Conservation (phyloP, 2,329 filamentous ascomycete species). For the Didymella glomerata region DNA sequence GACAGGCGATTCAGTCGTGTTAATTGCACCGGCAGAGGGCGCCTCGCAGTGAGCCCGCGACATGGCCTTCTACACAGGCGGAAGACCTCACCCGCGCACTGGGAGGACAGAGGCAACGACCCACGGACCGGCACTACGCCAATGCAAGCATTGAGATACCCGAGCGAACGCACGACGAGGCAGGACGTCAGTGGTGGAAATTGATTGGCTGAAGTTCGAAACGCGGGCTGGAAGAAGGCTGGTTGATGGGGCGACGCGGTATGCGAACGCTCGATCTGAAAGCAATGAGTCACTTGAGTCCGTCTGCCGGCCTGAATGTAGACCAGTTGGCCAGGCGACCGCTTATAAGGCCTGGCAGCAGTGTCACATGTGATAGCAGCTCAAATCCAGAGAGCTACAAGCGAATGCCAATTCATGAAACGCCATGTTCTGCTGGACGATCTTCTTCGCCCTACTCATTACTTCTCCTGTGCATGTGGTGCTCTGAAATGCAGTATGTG, state of each 20-base stretch:
- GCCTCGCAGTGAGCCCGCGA: constrained; percentile 35
- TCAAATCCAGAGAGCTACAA: not conserved
- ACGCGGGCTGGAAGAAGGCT: constrained; percentile 4
- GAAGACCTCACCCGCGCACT: constrained; percentile 12
- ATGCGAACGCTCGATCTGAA: constrained; percentile 12
- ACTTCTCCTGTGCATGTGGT: not conserved
- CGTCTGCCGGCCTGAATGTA: not conserved
- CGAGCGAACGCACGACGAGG: constrained; percentile 19
- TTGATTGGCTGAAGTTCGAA: constrained; percentile 7
- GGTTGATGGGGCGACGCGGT: constrained; percentile 17
- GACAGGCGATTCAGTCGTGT: constrained; percentile 60
- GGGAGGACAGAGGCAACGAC: constrained; percentile 7
- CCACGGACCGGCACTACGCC: constrained; percentile 7
- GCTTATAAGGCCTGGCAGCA: not conserved
- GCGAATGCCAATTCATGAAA: constrained; percentile 2
- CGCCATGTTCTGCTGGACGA: not conserved
- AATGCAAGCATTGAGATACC: constrained; percentile 34
- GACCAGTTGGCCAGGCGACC: constrained; percentile 17
- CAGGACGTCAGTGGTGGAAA: not conserved
- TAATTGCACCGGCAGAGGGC: constrained; percentile 55
- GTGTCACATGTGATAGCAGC: constrained; percentile 1
- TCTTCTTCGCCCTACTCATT: not conserved
- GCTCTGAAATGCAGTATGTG: not conserved
- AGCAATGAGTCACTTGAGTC: constrained; percentile 16
- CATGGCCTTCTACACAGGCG: constrained; percentile 14